Percentiles rank a stretch among this genome's conserved stretches.
phyloP scores from a whole-genome alignment of 2,329 filamentous ascomycete species.

The Calycina herbarum region DNA sequence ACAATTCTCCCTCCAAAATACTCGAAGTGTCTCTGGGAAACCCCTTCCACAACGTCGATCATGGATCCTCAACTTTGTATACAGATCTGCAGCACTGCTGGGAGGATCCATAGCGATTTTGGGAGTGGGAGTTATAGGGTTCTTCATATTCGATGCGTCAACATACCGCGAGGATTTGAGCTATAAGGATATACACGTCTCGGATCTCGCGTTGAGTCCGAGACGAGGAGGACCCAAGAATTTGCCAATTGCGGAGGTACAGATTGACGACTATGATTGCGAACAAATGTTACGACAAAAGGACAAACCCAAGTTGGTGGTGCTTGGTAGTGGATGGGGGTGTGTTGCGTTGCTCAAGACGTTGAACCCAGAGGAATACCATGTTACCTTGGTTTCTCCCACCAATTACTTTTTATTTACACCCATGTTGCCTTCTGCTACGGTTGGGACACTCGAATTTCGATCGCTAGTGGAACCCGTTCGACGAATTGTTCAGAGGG shows the following conservation, averaged over 20 bases:
- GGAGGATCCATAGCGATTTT: conserved; percentile 75
- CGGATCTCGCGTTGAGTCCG: conserved; percentile 77
- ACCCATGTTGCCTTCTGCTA: conserved; percentile 95
- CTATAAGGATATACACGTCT: conserved; percentile 76
- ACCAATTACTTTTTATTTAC: conserved; percentile 98
- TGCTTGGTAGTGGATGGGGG: conserved; percentile 93
- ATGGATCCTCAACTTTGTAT: conserved; percentile 57
- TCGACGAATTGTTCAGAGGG: conserved; percentile 73
- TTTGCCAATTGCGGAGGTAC: conserved; percentile 81
- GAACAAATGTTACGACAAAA: conserved; percentile 69
- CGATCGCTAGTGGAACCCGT: conserved; percentile 92
- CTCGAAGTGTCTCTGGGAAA: conserved; percentile 49
- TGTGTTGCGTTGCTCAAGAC: conserved; percentile 90
- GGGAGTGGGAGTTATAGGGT: conserved; percentile 69
- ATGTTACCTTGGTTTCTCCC: conserved; percentile 92
- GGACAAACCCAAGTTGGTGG: conserved; percentile 88
- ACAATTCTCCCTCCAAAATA: conserved; percentile 18
- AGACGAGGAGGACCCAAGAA: conserved; percentile 90
- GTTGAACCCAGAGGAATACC: conserved; percentile 86
- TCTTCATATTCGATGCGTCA: conserved; percentile 91
- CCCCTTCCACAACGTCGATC: conserved; percentile 52
- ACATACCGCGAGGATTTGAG: conserved; percentile 77
- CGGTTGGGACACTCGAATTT: conserved; percentile 90
- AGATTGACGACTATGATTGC: conserved; percentile 85
- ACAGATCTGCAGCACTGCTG: conserved; percentile 68